These are phyloP conservation scores for Telfairia occidentalis DNA, from an alignment of 331 rosid species.

Conservation along the genomic window DNA sequence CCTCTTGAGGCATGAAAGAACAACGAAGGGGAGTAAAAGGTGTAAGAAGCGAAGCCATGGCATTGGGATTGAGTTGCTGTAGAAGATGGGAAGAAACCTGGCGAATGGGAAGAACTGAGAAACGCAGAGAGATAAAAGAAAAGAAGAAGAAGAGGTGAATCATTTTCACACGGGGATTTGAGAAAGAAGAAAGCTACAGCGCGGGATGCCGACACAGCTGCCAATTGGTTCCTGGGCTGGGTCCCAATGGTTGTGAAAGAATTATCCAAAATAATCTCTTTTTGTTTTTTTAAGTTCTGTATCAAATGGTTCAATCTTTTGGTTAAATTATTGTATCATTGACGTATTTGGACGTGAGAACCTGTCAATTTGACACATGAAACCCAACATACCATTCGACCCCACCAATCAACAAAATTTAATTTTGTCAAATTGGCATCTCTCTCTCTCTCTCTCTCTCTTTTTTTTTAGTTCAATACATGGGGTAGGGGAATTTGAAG, in stretches of 20 bases:
- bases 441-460: too few species aligned
- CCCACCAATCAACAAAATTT: too few species aligned
- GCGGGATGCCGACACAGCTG: not conserved
- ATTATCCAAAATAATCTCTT: not conserved
- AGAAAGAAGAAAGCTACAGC: not conserved
- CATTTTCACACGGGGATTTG: constrained; percentile 12
- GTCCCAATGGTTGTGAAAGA: not conserved
- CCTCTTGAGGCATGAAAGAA: constrained; percentile 26
- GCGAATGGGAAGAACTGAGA: not conserved
- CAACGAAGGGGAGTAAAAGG: constrained; percentile 26
- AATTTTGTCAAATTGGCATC: too few species aligned
- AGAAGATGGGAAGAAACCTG: not conserved
- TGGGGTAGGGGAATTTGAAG: too few species aligned
- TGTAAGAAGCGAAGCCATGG: constrained; percentile 16
- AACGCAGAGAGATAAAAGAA: not conserved
- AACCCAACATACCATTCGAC: too few species aligned
- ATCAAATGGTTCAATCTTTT: too few species aligned
- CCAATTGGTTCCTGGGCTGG: not conserved
- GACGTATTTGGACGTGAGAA: too few species aligned
- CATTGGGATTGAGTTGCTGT: not conserved
- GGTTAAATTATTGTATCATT: too few species aligned
- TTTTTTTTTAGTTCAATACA: too few species aligned
- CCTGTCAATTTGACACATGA: too few species aligned
- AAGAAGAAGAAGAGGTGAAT: not conserved
- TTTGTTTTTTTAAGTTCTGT: too few species aligned